Conservation (phyloP, 1,284 basidiomycete species). For the Afroboletus lepidellus region DNA sequence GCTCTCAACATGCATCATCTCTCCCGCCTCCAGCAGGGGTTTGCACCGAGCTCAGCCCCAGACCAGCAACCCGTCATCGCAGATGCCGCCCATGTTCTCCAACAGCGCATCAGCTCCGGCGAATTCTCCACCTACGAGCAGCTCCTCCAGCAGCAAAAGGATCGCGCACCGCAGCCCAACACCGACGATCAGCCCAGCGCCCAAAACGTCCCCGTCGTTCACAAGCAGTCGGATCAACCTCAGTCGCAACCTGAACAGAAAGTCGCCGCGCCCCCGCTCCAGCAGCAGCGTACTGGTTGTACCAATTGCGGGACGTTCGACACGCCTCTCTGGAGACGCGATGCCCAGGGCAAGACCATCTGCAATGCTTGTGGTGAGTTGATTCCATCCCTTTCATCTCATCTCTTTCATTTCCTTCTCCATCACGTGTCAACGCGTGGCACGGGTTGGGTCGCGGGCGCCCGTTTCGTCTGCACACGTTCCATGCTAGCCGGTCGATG, state of each 20-base stretch:
- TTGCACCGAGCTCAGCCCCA: constrained; percentile 25
- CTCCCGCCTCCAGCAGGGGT: constrained; percentile 42
- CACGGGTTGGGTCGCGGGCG: constrained; percentile 30
- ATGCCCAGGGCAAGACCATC: constrained; percentile 74
- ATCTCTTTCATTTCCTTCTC: constrained; percentile 30
- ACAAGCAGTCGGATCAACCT: constrained; percentile 21
- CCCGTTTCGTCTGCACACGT: constrained; percentile 33
- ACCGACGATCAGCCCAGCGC: constrained; percentile 14
- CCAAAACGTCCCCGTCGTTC: constrained; percentile 11
- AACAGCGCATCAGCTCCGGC: constrained; percentile 28
- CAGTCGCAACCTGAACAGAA: constrained; percentile 16
- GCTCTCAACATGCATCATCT: constrained; percentile 47
- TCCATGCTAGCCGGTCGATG: constrained; percentile 29
- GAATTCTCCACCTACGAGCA: constrained; percentile 34
- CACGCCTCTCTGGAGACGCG: constrained; percentile 81
- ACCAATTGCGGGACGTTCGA: constrained; percentile 70
- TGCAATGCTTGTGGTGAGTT: constrained; percentile 87
- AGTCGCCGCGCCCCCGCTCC: constrained; percentile 22
- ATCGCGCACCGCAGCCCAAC: constrained; percentile 23
- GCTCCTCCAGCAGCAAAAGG: constrained; percentile 30
- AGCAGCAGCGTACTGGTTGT: constrained; percentile 45
- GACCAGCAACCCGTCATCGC: constrained; percentile 36
- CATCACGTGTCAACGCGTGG: constrained; percentile 33
- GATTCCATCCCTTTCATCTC: constrained; percentile 32
- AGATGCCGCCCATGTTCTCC: constrained; percentile 27